phyloP scores from a whole-genome alignment of 805 yeast species.

The Metschnikowia peoriensis region DNA sequence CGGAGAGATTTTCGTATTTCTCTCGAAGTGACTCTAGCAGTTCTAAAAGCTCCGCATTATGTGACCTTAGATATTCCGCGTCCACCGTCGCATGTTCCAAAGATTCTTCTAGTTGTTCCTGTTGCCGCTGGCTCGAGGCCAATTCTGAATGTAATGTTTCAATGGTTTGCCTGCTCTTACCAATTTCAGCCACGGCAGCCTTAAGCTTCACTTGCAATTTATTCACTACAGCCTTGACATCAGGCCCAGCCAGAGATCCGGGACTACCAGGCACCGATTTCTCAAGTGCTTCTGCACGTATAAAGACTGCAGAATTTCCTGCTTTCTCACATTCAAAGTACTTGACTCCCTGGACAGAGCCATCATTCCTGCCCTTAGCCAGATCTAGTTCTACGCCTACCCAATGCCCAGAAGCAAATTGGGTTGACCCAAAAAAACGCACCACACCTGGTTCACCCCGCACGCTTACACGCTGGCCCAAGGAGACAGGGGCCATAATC shows the following conservation, averaged over 20 bases:
- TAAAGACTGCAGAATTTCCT: conserved; percentile 48
- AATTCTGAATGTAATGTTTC: conserved; percentile 16
- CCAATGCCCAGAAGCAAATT: conserved; percentile 60
- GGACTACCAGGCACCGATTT: neutral
- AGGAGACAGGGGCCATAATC: neutral
- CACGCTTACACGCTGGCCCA: conserved; percentile 36
- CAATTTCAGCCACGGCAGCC: conserved; percentile 26
- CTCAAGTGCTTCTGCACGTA: conserved; percentile 35
- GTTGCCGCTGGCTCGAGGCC: neutral
- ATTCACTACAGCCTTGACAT: conserved; percentile 29
- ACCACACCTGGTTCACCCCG: conserved; percentile 45
- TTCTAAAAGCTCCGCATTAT: conserved; percentile 27
- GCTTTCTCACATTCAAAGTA: conserved; percentile 41
- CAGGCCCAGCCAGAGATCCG: conserved; percentile 10
- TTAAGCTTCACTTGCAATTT: conserved; percentile 48
- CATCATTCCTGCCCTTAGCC: conserved; percentile 48
- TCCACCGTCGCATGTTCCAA: conserved; percentile 42
- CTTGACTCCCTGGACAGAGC: conserved; percentile 41
- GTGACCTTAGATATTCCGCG: conserved; percentile 39
- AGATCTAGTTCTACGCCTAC: conserved; percentile 46
- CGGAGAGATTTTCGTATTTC: conserved; percentile 29
- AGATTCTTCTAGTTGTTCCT: conserved; percentile 18
- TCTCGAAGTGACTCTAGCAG: conserved; percentile 25
- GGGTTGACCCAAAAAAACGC: conserved; percentile 50
- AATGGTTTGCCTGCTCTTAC: conserved; percentile 20